Evolutionary conservation across 169 alveolate species (phyloP).

Genomic region (Cyclospora cayetanensis): DNA sequence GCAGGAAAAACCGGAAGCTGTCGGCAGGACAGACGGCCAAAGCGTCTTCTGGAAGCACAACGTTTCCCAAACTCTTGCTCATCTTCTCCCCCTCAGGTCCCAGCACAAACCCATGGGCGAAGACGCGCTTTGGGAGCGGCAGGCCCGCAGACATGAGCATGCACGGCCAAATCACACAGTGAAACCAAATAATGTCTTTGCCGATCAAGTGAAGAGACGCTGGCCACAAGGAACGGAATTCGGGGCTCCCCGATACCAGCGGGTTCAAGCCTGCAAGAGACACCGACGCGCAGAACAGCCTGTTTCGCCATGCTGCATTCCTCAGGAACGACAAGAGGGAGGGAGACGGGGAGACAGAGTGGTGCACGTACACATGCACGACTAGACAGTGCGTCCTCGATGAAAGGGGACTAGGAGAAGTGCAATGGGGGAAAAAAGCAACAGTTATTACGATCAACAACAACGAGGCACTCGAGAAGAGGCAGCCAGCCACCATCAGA

Average conservation of each 20-base stretch:
- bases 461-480: no score
- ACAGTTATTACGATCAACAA: neutral
- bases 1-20: conserved; percentile 76
- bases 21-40: conserved; percentile 66
- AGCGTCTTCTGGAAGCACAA: conserved; percentile 73
- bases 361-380: neutral
- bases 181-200: conserved; percentile 95
- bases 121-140: conserved; percentile 87
- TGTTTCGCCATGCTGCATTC: no score
- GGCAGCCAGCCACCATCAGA: neutral
- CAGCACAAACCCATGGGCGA: conserved; percentile 94
- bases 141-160: conserved; percentile 87
- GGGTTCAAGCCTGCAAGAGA: neutral
- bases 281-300: no score
- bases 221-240: conserved; percentile 73
- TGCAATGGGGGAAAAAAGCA: neutral
- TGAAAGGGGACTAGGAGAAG: neutral
- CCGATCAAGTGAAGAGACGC: conserved; percentile 81
- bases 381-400: neutral
- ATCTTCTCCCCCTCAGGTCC: conserved; percentile 95
- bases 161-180: conserved; percentile 91
- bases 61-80: conserved; percentile 87
- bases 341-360: no score
- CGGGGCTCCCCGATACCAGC: conserved; percentile 3
- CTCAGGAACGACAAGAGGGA: no score